Evolutionary conservation across 2,329 filamentous ascomycete genomes (phyloP), one percentile per base, ranked within the genome.

Genomic region (Xylariaceae sp.): DNA sequence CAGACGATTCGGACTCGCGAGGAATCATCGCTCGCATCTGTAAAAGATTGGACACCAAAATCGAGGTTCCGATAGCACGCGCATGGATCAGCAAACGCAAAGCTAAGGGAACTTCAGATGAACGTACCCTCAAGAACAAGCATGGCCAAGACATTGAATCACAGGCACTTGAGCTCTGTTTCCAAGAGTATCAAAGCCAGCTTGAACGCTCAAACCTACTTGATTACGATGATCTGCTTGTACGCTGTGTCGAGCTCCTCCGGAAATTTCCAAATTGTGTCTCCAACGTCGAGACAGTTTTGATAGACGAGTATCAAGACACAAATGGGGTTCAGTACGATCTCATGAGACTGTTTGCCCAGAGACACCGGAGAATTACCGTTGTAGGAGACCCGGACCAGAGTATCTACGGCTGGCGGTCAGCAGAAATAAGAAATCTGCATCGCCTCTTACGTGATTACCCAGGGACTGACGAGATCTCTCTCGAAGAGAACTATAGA

Each of bases 241-340:
- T 96, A 13, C 83, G 85, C 60, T 96, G 92, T 59, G 87, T 89
- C 9, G 84, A 95, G 53, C 78, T 99, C 11, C 78, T 99, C 17
- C 80, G 79, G 53, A 75, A 78, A 17, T 81, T 89, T 59, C 90
- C 92, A 0, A 76, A 82, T 13, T 97, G 92, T 63, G 92, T 97
- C 3, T 86, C 86, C 13, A 97, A 96, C 61, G 85, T 99, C 16
- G 86, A 97, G 69, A 84, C 90, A 0, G 91, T 97, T 6, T 78
- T 99, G 42, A 95, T 99, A 56, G 93, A 99, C 67, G 93, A 99
- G 66, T 99, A 97, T 58, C 93, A 99, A 71, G 93, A 99, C 71
- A 97, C 93, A 7, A 99, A 97, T 66, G 82, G 90, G 17, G 86
- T 97, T 5, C 93, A 99, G 69, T 97, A 96, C 64, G 90, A 97